phyloP scores from a whole-genome alignment of 2,329 filamentous ascomycete genomes.

The Venturia carpophila region DNA sequence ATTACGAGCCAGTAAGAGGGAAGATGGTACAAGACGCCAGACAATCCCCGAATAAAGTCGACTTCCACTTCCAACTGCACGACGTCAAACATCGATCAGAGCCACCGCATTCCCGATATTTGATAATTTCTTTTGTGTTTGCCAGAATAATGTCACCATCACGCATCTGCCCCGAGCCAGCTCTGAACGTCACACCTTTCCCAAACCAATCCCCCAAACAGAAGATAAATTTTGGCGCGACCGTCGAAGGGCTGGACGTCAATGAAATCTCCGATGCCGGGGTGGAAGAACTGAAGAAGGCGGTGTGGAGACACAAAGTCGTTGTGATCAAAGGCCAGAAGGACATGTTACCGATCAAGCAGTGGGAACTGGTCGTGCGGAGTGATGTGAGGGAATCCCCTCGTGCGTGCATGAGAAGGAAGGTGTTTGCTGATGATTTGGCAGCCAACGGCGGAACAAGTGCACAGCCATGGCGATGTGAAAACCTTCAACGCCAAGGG shows the following conservation, averaged over 20 bases:
- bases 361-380: constrained; percentile 15
- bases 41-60: neutral
- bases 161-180: neutral
- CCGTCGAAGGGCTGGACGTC: constrained; percentile 3
- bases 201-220: neutral
- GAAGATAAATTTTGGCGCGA: constrained; percentile 9
- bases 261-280: constrained; percentile 10
- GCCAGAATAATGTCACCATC: constrained; percentile 5
- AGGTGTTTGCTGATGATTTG: neutral
- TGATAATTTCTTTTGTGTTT: no score
- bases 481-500: constrained; percentile 9
- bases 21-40: neutral
- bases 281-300: constrained; percentile 8
- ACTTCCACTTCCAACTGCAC: no score
- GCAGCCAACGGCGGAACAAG: constrained; percentile 6
- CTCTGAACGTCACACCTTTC: neutral
- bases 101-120: no score
- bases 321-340: constrained; percentile 16
- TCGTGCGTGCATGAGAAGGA: neutral
- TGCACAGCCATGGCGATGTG: constrained; percentile 7
- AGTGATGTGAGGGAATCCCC: neutral
- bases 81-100: no score
- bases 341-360: constrained; percentile 13
- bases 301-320: constrained; percentile 16
- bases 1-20: neutral